Conservation (phyloP, 805 yeast genomes). For the Candida sanyiensis region DNA sequence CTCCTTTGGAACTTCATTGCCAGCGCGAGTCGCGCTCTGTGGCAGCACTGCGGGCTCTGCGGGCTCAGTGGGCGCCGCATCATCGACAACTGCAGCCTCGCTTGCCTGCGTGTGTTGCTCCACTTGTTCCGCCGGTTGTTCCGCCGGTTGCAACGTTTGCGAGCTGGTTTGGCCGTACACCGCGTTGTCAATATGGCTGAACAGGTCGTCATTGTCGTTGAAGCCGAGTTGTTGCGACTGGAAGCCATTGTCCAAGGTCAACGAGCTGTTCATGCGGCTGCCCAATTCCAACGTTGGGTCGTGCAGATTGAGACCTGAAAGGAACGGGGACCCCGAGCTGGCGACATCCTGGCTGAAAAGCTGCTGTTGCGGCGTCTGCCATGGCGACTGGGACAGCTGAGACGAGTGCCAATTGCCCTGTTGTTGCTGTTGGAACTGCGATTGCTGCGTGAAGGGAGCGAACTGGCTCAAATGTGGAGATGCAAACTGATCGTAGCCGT, state of each 20-base stretch:
- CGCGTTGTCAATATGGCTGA: constrained; percentile 34
- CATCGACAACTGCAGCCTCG: no score
- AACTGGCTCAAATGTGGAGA: neutral
- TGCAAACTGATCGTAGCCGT: constrained; percentile 2
- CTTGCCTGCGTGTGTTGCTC: no score
- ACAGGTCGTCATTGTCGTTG: constrained; percentile 25
- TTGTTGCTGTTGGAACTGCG: neutral
- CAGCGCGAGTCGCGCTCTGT: no score
- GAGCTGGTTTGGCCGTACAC: constrained; percentile 28
- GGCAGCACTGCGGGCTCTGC: no score
- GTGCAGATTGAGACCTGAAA: constrained; percentile 4
- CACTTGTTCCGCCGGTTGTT: no score
- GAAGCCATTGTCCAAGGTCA: neutral
- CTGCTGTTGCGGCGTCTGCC: constrained; percentile 14
- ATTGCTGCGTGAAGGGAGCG: constrained; percentile 4
- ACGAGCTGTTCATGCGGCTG: constrained; percentile 21
- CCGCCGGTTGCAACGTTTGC: no score
- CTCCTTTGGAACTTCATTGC: no score
- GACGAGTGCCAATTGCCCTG: neutral
- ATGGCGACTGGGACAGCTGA: constrained; percentile 1
- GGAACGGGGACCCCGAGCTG: constrained; percentile 6
- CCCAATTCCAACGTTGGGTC: constrained; percentile 10
- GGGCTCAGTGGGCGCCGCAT: no score
- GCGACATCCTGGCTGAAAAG: constrained; percentile 13
- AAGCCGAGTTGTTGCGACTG: neutral